Percentiles rank a stretch among this genome's conserved stretches.
These are phyloP conservation scores for Fragaria nilgerrensis DNA, from an alignment of 306 rosid genomes.

Conservation along the genomic window DNA sequence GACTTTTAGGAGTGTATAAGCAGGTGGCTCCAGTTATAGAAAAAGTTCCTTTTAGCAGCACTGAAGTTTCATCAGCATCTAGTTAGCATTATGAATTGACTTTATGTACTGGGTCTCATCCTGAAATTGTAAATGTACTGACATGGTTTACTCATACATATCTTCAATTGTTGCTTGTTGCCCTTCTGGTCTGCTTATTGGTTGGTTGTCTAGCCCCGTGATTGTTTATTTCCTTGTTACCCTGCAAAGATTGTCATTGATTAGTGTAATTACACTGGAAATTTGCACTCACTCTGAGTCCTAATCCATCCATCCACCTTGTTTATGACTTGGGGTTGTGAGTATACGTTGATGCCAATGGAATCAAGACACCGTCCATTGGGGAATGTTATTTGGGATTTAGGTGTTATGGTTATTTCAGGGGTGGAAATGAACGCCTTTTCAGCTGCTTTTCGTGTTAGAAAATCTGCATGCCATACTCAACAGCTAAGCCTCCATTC, in stretches of 20 bases:
- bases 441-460: neutral
- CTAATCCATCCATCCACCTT: neutral
- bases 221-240: too few relatives aligned
- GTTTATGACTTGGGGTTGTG: neutral
- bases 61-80: neutral
- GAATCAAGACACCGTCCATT: too few relatives aligned
- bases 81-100: neutral
- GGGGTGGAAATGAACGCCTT: neutral
- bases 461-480: neutral
- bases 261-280: neutral
- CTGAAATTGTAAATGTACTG: neutral
- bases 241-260: neutral
- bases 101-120: neutral
- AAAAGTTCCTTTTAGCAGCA: neutral
- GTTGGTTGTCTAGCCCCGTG: neutral
- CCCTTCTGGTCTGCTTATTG: neutral
- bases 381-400: neutral
- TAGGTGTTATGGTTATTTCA: neutral
- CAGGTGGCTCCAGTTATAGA: neutral
- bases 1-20: neutral
- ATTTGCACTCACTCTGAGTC: neutral
- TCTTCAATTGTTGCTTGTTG: neutral
- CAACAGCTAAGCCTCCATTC: neutral
- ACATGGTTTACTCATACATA: neutral
- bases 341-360: neutral